A percentile compares a stretch with the other conserved stretches of the same genome.
These are phyloP conservation scores for Stellera chamaejasme DNA, from an alignment of 345 rosid species.

Conservation along the genomic window DNA sequence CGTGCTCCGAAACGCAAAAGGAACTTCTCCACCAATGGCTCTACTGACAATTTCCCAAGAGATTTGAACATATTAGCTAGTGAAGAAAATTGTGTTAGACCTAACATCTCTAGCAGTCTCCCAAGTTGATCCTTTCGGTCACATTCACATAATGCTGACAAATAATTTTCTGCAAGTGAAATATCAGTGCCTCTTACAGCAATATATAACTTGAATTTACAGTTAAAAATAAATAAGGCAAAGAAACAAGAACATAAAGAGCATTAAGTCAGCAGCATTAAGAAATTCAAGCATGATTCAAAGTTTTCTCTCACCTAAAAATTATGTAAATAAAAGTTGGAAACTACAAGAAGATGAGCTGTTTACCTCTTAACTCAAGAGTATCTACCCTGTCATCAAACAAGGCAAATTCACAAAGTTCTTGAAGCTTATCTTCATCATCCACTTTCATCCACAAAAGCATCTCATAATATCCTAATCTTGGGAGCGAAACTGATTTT, in stretches of 20 bases:
- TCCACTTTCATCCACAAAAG: conserved; percentile 43
- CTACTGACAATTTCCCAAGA: conserved; percentile 58
- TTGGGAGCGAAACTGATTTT: conserved; percentile 25
- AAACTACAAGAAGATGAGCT: conserved; percentile 1
- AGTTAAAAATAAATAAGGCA: background rate
- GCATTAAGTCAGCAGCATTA: too few species aligned
- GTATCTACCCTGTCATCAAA: conserved; percentile 17
- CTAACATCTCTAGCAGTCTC: conserved; percentile 47
- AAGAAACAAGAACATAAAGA: background rate
- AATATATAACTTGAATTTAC: background rate
- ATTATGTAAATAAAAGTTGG: too few species aligned
- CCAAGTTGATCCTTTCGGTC: conserved; percentile 42
- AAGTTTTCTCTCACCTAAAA: too few species aligned
- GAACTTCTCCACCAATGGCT: conserved; percentile 42
- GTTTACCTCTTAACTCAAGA: conserved; percentile 41
- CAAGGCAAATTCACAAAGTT: conserved; percentile 35
- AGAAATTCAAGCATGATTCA: too few species aligned
- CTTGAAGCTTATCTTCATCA: conserved; percentile 43
- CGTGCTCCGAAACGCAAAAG: conserved; percentile 33
- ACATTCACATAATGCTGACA: conserved; percentile 61
- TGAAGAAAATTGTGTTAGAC: conserved; percentile 45
- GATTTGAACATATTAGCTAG: conserved; percentile 36
- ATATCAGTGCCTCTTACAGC: background rate
- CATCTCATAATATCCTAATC: conserved; percentile 86
- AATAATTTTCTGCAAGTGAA: conserved; percentile 53